Base-by-base conservation (phyloP, 495 filamentous ascomycete genomes). In the Penicillium alfredii region DNA sequence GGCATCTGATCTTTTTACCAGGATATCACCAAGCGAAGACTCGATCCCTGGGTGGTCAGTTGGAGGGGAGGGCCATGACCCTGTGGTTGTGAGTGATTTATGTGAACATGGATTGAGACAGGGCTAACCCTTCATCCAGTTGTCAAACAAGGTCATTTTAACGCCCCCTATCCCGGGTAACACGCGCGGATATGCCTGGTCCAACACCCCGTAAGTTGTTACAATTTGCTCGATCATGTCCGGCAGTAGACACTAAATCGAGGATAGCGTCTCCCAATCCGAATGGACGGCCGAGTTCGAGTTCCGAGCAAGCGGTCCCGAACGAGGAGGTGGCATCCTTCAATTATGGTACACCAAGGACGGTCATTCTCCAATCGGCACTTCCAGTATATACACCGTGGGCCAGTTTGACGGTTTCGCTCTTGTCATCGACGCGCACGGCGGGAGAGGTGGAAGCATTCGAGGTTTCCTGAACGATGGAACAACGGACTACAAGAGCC, bases 391-490 rank as follows among this genome's bases (percentile, higher is more conserved):
- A 38, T 94, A 94, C 56, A 92, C 84, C 4, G 77, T 81, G 16
- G 78, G 75, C 16, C 71, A 72, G 25, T 96, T 90, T 45, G 92
- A 98, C 46, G 92, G 92, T 16, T 68, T 98, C 47, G 88, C 74
- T 9, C 64, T 98, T 33, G 80, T 92, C 10, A 60, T 98, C 37
- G 92, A 97, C 69, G 79, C 86, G 44, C 86, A 94, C 59, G 84
- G 84, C 16, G 88, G 88, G 49, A 71, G 76, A 30, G 81, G 77
- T 33, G 84, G 92, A 39, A 86, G 81, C 52, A 66, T 98, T 34
- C 71, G 92, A 40, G 92, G 84, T 13, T 97, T 97, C 68, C 63
- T 98, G 54, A 98, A 97, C 60, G 92, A 97, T 59, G 92, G 90
- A 36, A 77, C 66, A 15, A 78, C 68, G 41, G 84, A 92, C 55